Base-by-base conservation (phyloP, 805 yeast species). In the Lipomyces sp. region DNA sequence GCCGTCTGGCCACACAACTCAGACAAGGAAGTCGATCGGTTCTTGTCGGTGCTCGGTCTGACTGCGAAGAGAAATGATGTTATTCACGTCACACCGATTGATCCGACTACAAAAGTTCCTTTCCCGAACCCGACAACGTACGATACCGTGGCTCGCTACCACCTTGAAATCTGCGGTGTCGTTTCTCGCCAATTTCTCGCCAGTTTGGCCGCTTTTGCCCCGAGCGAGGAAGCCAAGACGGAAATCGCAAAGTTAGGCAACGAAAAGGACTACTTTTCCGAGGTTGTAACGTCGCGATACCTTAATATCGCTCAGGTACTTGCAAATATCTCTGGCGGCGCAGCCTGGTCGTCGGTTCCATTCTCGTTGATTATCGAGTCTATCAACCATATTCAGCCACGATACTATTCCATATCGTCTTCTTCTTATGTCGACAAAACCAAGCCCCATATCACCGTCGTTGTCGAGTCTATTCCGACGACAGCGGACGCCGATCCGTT, bases 1-100 rank as follows among this genome's bases (percentile, higher is more conserved):
- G 98, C 97, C 15, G 81, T 95, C 64, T 91, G 97, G 96, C 95
- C 98, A 45, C 90, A 95, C 32, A 94, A 94, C 78, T 82, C 96
- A 1, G 82, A 88, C 74, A 91, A 87, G 76, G 86, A 90, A 73
- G 88, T 92, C 42, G 82, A 80, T n/a, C 81, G 82, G 54, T 89
- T 95, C 72, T 79, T 89, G 66, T 72, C 79, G 57, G 87, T 90
- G 4, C 86, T 94, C 63, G 88, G 85, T 42, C 82, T 93, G 65
- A 73, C 77, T 13, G 81, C 76, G 39, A 85, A 85, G 73, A 80
- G 82, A 65, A 82, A 86, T 59, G 75, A 77, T 3, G 89, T 89
- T 7, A 85, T 92, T 70, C 82, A 84, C 57, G 81, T 94, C 74
- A 85, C 84, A 74, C 81, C 90, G 1, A 79, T 89, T 58, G 98